Conservation (phyloP, 352 stramenopile species). For the Phytophthora sansomeana region DNA sequence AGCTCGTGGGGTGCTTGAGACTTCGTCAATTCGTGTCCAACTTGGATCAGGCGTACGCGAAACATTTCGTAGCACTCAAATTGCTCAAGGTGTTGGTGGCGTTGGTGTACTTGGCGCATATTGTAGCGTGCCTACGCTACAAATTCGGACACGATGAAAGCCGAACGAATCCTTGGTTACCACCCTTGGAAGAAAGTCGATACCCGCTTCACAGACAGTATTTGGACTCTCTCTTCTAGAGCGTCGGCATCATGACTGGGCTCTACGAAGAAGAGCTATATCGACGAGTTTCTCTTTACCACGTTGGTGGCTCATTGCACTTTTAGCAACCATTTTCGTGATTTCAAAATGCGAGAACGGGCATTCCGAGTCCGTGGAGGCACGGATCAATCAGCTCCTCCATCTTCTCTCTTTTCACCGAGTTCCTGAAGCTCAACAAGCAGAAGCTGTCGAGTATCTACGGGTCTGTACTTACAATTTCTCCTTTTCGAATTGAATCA, state of each 20-base stretch:
- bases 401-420: slow-evolving; percentile 75
- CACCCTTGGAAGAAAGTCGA: slow-evolving; percentile 30
- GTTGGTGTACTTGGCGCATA: slow-evolving; percentile 62
- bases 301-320: slow-evolving; percentile 65
- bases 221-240: slow-evolving; percentile 68
- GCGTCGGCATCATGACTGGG: slow-evolving; percentile 67
- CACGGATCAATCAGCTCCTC: slow-evolving; percentile 76
- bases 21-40: slow-evolving; percentile 55
- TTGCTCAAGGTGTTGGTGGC: slow-evolving; percentile 57
- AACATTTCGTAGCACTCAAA: slow-evolving; percentile 64
- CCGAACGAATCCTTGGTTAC: slow-evolving; percentile 65
- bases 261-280: slow-evolving; percentile 75
- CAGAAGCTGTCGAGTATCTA: slow-evolving; percentile 74
- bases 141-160: slow-evolving; percentile 62
- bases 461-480: slow-evolving; percentile 38
- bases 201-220: slow-evolving; percentile 46
- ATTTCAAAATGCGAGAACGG: slow-evolving; percentile 83
- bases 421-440: slow-evolving; percentile 63
- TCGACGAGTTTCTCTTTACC: slow-evolving; percentile 70
- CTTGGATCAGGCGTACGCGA: slow-evolving; percentile 71
- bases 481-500: neutral
- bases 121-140: slow-evolving; percentile 65
- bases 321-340: slow-evolving; percentile 83
- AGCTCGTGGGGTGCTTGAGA: slow-evolving; percentile 54
- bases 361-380: slow-evolving; percentile 61